Evolutionary conservation across 2,329 filamentous ascomycete species (phyloP).

Genomic region (Zalaria obscura): DNA sequence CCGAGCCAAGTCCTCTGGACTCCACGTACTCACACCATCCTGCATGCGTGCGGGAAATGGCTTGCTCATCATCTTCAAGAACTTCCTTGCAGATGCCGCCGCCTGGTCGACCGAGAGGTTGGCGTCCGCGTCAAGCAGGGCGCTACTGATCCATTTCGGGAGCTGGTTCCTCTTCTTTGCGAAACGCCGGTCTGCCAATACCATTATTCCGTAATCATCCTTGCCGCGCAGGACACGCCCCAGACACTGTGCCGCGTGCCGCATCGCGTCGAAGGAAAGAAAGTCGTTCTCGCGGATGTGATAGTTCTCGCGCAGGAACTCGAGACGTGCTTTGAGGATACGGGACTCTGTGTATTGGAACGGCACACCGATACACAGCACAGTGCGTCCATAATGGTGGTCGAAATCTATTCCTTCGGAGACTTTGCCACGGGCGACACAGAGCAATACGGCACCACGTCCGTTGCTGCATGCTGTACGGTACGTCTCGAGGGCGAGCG

Average conservation of each 20-base stretch:
- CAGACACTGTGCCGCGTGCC: slow-evolving; percentile 93
- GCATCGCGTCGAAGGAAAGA: slow-evolving; percentile 96
- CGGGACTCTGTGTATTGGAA: slow-evolving; percentile 98
- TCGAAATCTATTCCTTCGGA: slow-evolving; percentile 98
- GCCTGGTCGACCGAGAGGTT: slow-evolving; percentile 95
- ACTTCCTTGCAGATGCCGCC: slow-evolving; percentile 74
- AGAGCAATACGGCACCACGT: slow-evolving; percentile 80
- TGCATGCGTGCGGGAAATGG: slow-evolving; percentile 73
- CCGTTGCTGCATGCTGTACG: slow-evolving; percentile 96
- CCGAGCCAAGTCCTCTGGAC: slow-evolving; percentile 57
- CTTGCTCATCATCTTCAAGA: slow-evolving; percentile 82
- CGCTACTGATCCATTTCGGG: slow-evolving; percentile 93
- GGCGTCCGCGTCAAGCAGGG: slow-evolving; percentile 67
- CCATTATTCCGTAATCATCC: slow-evolving; percentile 99
- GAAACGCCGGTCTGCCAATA: slow-evolving; percentile 85
- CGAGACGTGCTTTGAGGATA: slow-evolving; percentile 86
- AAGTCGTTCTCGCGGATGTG: slow-evolving; percentile 96
- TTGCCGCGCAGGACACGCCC: slow-evolving; percentile 91
- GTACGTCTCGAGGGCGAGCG: slow-evolving; percentile 88
- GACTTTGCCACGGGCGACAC: slow-evolving; percentile 92
- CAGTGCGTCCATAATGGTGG: slow-evolving; percentile 91
- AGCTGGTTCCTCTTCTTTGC: slow-evolving; percentile 81
- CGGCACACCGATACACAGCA: slow-evolving; percentile 90
- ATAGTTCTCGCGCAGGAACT: slow-evolving; percentile 95
- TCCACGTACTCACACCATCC: slow-evolving; percentile 91